Evolutionary conservation across 805 yeast genomes (phyloP).

Genomic region (Ogataea naganishii): DNA sequence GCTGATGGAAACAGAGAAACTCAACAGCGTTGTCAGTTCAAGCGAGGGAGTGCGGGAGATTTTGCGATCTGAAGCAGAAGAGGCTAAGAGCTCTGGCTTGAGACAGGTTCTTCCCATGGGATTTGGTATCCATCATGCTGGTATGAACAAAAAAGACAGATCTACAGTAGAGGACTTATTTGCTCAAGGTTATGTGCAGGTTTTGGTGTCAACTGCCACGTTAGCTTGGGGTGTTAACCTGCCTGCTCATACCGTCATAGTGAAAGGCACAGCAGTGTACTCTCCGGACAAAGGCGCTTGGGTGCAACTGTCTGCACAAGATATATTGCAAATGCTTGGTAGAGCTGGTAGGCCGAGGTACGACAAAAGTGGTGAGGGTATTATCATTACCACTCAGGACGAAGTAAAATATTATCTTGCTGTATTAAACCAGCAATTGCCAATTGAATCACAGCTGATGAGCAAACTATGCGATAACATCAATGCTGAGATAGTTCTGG

Average conservation of each 20-base stretch:
- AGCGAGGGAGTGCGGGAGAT: conserved; percentile 57
- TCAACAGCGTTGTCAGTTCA: conserved; percentile 31
- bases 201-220: conserved; percentile 85
- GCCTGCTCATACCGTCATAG: conserved; percentile 91
- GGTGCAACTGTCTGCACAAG: conserved; percentile 92
- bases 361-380: conserved; percentile 89
- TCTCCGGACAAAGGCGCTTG: conserved; percentile 86
- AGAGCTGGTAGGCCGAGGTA: conserved; percentile 96
- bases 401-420: conserved; percentile 87
- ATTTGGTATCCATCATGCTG: conserved; percentile 90
- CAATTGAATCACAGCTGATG: conserved; percentile 84
- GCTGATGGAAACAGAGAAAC: conserved; percentile 45
- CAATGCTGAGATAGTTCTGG: conserved; percentile 82
- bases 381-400: conserved; percentile 79
- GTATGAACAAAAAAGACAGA: conserved; percentile 65
- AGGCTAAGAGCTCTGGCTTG: conserved; percentile 42
- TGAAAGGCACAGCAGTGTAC: conserved; percentile 89
- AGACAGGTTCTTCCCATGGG: conserved; percentile 60
- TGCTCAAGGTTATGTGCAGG: conserved; percentile 80
- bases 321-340: conserved; percentile 93
- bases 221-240: conserved; percentile 96
- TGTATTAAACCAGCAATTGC: conserved; percentile 81
- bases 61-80: conserved; percentile 52
- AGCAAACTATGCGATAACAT: conserved; percentile 60
- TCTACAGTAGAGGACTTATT: conserved; percentile 75